Evolutionary conservation across 495 filamentous ascomycete genomes (phyloP), one percentile per base, ranked within the genome.

Genomic region (Emericellopsis terricola): DNA sequence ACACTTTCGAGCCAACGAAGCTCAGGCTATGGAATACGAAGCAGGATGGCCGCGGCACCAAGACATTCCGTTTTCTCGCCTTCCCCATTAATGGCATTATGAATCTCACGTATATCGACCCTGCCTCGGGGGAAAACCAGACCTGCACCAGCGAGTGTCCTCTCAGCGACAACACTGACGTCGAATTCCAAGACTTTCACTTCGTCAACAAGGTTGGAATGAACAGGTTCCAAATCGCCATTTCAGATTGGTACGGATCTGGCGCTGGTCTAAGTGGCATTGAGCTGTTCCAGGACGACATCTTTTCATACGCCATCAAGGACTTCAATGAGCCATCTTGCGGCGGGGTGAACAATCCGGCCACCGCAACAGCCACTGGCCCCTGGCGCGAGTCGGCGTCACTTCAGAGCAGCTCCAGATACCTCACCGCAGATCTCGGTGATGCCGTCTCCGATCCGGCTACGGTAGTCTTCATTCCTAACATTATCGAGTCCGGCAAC

Each of bases 81-180:
- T 53, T 84, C 19, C 83, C 84, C 4, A 71, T 84, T 44, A 75
- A 78, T 45, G 91, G 91, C 20, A 94, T 96, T 48, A 83, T 96
- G 80, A 94, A 96, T 51, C 66, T 97, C 42, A 93, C 85, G 24
- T 94, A 84, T 41, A 77, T 69, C 29, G 82, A 94, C 48, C 71
- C 78, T 0, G 63, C 55, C 1, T 76, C 78, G 0, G 68, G 70
- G 1, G 55, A 71, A 20, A 70, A 76, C 28, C 56, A 57, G 19
- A 67, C 59, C 31, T 97, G 89, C 53, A 81, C 85, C 23, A 70
- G 68, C 32, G 58, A 65, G 40, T 99, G 89, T 41, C 78, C 83
- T 6, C 67, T 99, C 36, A 80, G 81, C 33, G 59, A 68, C 40
- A 65, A 74, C 48, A 46, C 68, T 16, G 59, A 49, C 5, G 57